Evolutionary conservation across 2,329 filamentous ascomycete genomes (phyloP).

Genomic region (Beauveria sp.): DNA sequence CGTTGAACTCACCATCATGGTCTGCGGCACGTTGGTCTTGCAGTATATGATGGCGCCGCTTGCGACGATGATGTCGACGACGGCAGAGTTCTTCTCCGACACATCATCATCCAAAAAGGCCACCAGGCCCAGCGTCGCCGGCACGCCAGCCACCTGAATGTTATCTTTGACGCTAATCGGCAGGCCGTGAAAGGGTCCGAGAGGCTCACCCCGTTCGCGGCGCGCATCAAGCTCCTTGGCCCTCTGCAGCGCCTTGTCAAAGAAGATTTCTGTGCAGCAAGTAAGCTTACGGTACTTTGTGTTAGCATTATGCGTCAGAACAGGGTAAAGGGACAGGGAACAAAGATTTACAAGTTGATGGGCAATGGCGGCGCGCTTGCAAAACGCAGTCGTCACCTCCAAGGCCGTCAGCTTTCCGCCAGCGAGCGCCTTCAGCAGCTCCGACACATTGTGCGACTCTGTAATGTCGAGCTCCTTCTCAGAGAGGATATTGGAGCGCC

Average conservation of each 20-base stretch:
- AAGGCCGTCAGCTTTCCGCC: conserved; percentile 23
- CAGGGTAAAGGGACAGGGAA: not conserved
- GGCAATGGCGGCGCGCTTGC: conserved; percentile 21
- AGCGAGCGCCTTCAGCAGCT: conserved; percentile 28
- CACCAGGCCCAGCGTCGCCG: conserved; percentile 20
- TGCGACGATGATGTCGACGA: conserved; percentile 19
- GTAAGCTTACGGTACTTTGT: conserved; percentile 15
- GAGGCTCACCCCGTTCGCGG: conserved; percentile 8
- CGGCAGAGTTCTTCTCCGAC: conserved; percentile 15
- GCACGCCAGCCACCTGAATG: conserved; percentile 16
- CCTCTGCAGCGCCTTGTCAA: conserved; percentile 23
- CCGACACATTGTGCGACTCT: conserved; percentile 29
- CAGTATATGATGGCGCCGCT: conserved; percentile 22
- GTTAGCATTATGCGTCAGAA: not conserved
- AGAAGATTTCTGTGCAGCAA: conserved; percentile 38
- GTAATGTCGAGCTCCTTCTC: conserved; percentile 36
- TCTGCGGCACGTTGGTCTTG: conserved; percentile 12
- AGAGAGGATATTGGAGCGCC: conserved; percentile 29
- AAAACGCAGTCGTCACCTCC: conserved; percentile 27
- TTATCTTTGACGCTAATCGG: conserved; percentile 22
- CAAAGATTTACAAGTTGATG: conserved; percentile 20
- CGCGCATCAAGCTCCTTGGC: conserved; percentile 15
- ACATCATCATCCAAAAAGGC: conserved; percentile 18
- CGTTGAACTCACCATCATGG: conserved; percentile 1
- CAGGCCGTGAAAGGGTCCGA: conserved; percentile 16